A percentile compares a stretch with the other conserved stretches of the same genome.
These are phyloP conservation scores for Marasmius tenuissimus DNA, from an alignment of 1,284 basidiomycete genomes.

Conservation along the genomic window DNA sequence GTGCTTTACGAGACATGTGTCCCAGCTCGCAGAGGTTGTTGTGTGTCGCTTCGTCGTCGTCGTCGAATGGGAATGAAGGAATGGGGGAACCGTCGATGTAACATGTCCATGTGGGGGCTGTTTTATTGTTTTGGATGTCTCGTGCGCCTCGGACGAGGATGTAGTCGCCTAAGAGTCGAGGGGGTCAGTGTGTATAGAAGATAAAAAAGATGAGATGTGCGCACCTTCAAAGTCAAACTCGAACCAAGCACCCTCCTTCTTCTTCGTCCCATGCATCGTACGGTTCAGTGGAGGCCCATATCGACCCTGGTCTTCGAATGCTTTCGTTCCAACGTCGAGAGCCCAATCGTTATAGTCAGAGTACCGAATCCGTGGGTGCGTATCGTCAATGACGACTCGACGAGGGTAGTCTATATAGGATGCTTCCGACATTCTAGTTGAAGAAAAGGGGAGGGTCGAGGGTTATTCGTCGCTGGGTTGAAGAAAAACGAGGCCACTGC, in stretches of 20 bases:
- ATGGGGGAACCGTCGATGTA: conserved; percentile 24
- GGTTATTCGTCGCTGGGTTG: too few relatives aligned
- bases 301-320: neutral
- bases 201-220: neutral
- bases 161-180: neutral
- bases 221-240: neutral
- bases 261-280: conserved; percentile 1
- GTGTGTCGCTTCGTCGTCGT: conserved; percentile 24
- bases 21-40: conserved; percentile 19
- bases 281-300: neutral
- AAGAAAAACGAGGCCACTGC: too few relatives aligned
- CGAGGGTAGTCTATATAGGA: neutral
- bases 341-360: neutral
- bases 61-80: conserved; percentile 18
- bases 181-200: neutral
- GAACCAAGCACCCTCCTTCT: neutral
- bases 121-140: neutral
- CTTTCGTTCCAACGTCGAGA: neutral
- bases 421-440: neutral
- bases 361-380: neutral
- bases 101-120: conserved; percentile 25
- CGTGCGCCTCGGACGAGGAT: neutral
- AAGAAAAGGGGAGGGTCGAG: neutral
- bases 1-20: conserved; percentile 19
- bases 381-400: neutral